Evolutionary conservation across 805 yeast genomes (phyloP), one percentile per base, ranked within the genome.

Genomic region (Candida coquimbonensis): DNA sequence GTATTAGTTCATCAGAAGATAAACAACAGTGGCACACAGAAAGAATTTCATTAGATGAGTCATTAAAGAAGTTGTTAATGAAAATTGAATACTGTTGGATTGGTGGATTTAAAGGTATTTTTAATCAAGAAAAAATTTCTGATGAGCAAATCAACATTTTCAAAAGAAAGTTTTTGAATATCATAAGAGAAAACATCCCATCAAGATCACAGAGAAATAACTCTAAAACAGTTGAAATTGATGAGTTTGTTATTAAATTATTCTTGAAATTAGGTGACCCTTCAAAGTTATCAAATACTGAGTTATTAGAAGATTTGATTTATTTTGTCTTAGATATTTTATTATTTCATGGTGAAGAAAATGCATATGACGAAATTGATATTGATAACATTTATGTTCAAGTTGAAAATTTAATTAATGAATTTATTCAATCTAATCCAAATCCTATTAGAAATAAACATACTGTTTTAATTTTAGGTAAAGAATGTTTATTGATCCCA

Each of bases 11-110:
- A 0, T 70, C 74, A 39, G 82, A 79, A 37, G 83, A 81, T 29
- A 70, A 88, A 42, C 73, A 72, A 39, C 51, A 66, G 8, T 91
- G 97, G 96, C 93, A 97, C 96, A 70, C 72, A 36, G 66, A 67
- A 27, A 67, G 97, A 41, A 77, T 76, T 45, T 64, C 62, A 0
- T 65, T 89, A 16, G 96, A 91, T 60, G 60, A 67, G 9, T 62
- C 73, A 40, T 57, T 91, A 43, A 61, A 72, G 36, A 62, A 61
- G 2, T 61, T 89, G n/a, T 59, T 91, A n/a, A 54, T 60, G 1
- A 67, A 68, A 31, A 73, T 87, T 9, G 91, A 87, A 45, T 60
- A 61, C 21, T 65, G 68, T 45, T 87, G 96, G 90, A 65, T 91
- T 34, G 88, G 91, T 13, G 95, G 91, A 0, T 85, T 88, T 52